Conservation (phyloP, 805 yeast species). For the Cyberlindnera xishuangbannaensis region DNA sequence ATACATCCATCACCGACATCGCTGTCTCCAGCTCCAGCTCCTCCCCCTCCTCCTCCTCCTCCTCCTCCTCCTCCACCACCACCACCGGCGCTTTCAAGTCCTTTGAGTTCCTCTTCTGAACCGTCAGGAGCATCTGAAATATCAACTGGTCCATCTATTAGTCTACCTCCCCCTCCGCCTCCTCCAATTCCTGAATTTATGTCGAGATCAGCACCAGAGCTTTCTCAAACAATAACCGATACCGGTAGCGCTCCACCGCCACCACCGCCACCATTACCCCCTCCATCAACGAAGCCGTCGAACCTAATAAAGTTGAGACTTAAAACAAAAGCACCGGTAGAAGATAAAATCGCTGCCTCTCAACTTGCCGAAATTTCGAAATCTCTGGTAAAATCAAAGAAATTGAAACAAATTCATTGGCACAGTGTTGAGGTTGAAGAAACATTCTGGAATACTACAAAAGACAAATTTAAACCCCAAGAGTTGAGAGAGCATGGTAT, state of each 20-base stretch:
- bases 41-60: constrained; percentile 7
- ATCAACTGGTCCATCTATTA: constrained; percentile 8
- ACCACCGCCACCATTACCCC: constrained; percentile 27
- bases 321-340: not conserved
- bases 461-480: constrained; percentile 50
- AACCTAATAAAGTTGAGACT: not conserved
- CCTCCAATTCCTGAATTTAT: no score
- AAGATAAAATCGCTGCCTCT: no score
- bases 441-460: constrained; percentile 78
- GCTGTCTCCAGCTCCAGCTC: constrained; percentile 29
- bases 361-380: constrained; percentile 2
- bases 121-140: not conserved
- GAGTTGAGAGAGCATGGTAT: constrained; percentile 72
- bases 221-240: no score
- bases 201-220: no score
- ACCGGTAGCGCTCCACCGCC: no score
- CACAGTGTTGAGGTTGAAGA: constrained; percentile 72
- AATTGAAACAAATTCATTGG: constrained; percentile 95
- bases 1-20: constrained; percentile 1
- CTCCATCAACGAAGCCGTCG: constrained; percentile 5
- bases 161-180: constrained; percentile 14
- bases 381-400: constrained; percentile 32
- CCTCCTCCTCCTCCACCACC: constrained; percentile 5
- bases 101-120: constrained; percentile 1
- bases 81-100: constrained; percentile 6